Evolutionary conservation across 2,329 filamentous ascomycete genomes (phyloP), one percentile per base, ranked within the genome.

Genomic region (Arthrobotrys iridis): DNA sequence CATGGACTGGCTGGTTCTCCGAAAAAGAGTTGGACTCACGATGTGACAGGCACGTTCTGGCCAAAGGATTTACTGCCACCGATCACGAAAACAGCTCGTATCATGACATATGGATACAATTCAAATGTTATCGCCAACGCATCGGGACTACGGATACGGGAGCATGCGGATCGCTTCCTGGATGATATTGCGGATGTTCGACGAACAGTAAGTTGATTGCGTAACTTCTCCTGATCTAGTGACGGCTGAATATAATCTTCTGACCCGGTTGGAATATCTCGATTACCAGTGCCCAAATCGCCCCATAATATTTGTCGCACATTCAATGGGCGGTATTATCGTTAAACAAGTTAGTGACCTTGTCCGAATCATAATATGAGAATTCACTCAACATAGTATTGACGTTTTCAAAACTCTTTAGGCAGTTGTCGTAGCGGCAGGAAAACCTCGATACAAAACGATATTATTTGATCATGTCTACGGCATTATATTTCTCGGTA

Each of bases 291-390:
- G 75, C 11, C 45, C 58, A 33, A 28, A 58, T 35, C 55, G 75
- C 45, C 75, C 75, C 2, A 70, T 77, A 15, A 76, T 77, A 50
- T 76, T 77, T 35, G 64, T 77, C 48, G 75, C 55, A 4, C 75
- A 77, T 35, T 76, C 70, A 35, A 30, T 77, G 11, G 75, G 75
- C 22, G 75, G 75, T 1, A 52, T 77, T 46, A 20, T 77, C 13
- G 64, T 77, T 4, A 77, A 77, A 65, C 68, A 71, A 30, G 75
- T 77, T 26, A 20, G 43, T 45, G 13, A 45, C 13, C n/a, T 20
- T 5, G 5, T 15, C 40, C 13, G n/a, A 15, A 15, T 5, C 4
- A 45, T 4, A 15, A 5, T n/a, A 5, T 5, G 40, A 45, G 18
- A 45, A 33, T 13, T 15, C 15, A 8, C 2, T 7, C n/a, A 41